These are phyloP conservation scores for Boletus rubescentipes DNA, from an alignment of 768 basidiomycete genomes.

Conservation along the genomic window DNA sequence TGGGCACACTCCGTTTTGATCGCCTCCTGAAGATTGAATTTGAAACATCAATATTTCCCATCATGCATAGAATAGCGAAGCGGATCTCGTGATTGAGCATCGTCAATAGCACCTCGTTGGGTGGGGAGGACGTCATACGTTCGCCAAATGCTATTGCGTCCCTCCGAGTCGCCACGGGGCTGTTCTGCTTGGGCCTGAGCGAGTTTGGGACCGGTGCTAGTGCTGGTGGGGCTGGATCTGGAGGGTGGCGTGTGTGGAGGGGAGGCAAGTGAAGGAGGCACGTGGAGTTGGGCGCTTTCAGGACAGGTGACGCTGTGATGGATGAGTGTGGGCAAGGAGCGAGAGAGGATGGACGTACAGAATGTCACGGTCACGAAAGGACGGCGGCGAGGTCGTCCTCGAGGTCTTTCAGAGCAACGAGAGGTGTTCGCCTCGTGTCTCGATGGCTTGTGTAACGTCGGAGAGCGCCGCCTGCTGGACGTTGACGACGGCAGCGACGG, in stretches of 20 bases:
- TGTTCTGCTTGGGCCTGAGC: conserved; percentile 66
- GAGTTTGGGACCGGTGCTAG: conserved; percentile 45
- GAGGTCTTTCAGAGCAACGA: conserved; percentile 57
- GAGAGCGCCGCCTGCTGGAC: conserved; percentile 67
- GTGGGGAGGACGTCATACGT: too few relatives aligned
- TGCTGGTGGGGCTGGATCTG: conserved; percentile 10
- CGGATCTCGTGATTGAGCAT: too few relatives aligned
- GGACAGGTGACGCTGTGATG: conserved; percentile 66
- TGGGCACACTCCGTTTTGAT: too few relatives aligned
- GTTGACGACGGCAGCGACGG: conserved; percentile 46
- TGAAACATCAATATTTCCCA: too few relatives aligned
- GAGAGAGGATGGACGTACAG: conserved; percentile 49
- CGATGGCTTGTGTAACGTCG: conserved; percentile 59
- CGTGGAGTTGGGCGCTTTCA: conserved; percentile 68
- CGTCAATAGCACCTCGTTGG: too few relatives aligned
- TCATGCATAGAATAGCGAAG: too few relatives aligned
- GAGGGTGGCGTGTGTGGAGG: conserved; percentile 31
- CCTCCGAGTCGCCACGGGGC: too few relatives aligned
- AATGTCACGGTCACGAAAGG: conserved; percentile 71
- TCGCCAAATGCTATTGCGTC: too few relatives aligned
- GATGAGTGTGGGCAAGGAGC: background rate
- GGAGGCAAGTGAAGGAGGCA: conserved; percentile 45
- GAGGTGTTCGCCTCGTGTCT: conserved; percentile 65
- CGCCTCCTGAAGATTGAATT: too few relatives aligned
- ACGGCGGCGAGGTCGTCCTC: conserved; percentile 75